These are phyloP conservation scores for Emmonsia crescens DNA, from an alignment of 2,329 filamentous ascomycete species.

Conservation along the genomic window DNA sequence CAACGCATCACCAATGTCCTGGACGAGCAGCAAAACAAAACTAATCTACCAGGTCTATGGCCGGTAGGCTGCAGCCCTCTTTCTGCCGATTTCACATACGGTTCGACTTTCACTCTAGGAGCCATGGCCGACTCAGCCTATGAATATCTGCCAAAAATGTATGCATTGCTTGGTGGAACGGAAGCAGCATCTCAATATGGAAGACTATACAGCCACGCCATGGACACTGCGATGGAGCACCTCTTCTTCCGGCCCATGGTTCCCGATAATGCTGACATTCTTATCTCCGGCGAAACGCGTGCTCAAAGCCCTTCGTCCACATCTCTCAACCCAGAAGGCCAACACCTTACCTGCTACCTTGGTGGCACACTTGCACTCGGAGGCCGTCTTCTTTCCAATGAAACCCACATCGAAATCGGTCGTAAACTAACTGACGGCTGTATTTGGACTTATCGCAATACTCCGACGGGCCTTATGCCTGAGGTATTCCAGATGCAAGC, in stretches of 20 bases:
- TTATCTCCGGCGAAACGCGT: conserved; percentile 45
- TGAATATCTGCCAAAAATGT: conserved; percentile 53
- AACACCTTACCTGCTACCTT: conserved; percentile 45
- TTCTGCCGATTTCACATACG: not conserved
- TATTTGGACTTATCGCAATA: conserved; percentile 44
- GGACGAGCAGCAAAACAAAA: conserved; percentile 24
- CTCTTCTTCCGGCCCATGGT: conserved; percentile 71
- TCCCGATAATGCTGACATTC: conserved; percentile 53
- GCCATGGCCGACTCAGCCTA: conserved; percentile 48
- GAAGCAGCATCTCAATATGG: conserved; percentile 45
- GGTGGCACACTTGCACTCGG: conserved; percentile 47
- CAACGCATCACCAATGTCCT: conserved; percentile 28
- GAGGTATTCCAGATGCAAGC: conserved; percentile 36
- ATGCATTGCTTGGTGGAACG: conserved; percentile 64
- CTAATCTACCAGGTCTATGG: conserved; percentile 31
- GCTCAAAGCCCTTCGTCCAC: not conserved
- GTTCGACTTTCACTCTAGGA: conserved; percentile 36
- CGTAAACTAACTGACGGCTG: conserved; percentile 44
- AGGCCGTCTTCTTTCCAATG: conserved; percentile 41
- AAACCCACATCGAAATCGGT: conserved; percentile 39
- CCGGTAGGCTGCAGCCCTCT: conserved; percentile 17
- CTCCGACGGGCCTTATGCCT: conserved; percentile 44
- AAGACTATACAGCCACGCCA: conserved; percentile 57
- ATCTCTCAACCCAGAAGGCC: conserved; percentile 41
- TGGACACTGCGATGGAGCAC: conserved; percentile 58